These are phyloP conservation scores for Gonapodya sp. DNA, from an alignment of 192 early-diverging fungal genomes.

Conservation along the genomic window DNA sequence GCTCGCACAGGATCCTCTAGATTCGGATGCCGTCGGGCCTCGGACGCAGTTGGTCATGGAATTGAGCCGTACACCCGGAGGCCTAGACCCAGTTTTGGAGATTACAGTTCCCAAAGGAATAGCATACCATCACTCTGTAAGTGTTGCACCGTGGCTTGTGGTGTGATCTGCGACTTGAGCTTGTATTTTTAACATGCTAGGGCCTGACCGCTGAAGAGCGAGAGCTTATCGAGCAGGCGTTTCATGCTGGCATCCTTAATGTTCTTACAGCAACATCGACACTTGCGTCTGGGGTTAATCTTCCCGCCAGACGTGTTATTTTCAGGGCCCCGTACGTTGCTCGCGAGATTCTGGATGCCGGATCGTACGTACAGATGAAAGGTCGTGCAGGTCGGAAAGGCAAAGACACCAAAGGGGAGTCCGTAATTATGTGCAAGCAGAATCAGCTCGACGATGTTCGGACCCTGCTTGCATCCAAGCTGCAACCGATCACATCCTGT, in stretches of 20 bases:
- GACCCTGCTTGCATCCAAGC: conserved; percentile 13
- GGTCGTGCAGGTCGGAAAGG: conserved; percentile 31
- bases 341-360: conserved; percentile 12
- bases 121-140: background rate
- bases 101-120: background rate
- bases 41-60: background rate
- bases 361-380: conserved; percentile 28
- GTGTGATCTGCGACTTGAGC: too few species aligned
- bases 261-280: conserved; percentile 27
- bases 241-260: conserved; percentile 23
- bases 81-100: background rate
- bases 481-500: conserved; percentile 28
- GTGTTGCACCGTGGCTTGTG: background rate
- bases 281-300: conserved; percentile 28
- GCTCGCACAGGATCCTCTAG: background rate
- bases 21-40: background rate
- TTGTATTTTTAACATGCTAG: too few species aligned
- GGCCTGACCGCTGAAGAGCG: background rate
- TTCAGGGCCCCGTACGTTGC: conserved; percentile 27
- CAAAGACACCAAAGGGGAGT: conserved; percentile 24
- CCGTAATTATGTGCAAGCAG: conserved; percentile 23
- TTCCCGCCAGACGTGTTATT: conserved; percentile 29
- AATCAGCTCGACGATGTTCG: conserved; percentile 16
- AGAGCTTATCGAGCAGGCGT: conserved; percentile 9
- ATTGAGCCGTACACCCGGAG: background rate